Evolutionary conservation across 495 filamentous ascomycete genomes (phyloP), one percentile per base, ranked within the genome.

Genomic region (Hypoxylon intermedium): DNA sequence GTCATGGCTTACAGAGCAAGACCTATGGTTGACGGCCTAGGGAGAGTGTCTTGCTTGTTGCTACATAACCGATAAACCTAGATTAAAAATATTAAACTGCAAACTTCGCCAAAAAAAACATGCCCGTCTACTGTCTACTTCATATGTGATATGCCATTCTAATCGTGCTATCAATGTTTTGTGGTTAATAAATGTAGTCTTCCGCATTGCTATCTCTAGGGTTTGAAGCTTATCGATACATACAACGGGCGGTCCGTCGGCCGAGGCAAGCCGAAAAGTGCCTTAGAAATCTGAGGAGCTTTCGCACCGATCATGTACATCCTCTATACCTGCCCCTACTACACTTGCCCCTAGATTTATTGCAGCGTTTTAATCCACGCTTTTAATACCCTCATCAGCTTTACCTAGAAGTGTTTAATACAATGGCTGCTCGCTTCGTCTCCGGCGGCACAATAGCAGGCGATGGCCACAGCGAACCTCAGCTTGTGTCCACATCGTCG

Each of bases 361-460:
- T n/a, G n/a, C n/a, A n/a, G n/a, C n/a, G n/a, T n/a, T n/a, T n/a
- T n/a, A n/a, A n/a, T n/a, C n/a, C n/a, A n/a, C n/a, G n/a, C n/a
- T n/a, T n/a, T n/a, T n/a, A n/a, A n/a, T n/a, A n/a, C n/a, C n/a
- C n/a, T n/a, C n/a, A n/a, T n/a, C n/a, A n/a, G n/a, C n/a, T n/a
- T n/a, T n/a, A n/a, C n/a, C n/a, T n/a, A n/a, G n/a, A n/a, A n/a
- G n/a, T n/a, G n/a, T n/a, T n/a, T n/a, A n/a, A n/a, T n/a, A n/a
- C n/a, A n/a, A 91, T 92, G 89, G 84, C 89, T 42, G 95, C 91
- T 9, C 90, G 93, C 36, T 98, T 98, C 76, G 87, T 97, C 36
- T 92, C 93, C 6, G 90, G 83, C 30, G 94, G 94, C 33, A 89
- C 88, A 2, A 84, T 87, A 65, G 84, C 90, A 59, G 76, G 85